Conservation (phyloP, 768 basidiomycete genomes). For the Tricholoma terreum region DNA sequence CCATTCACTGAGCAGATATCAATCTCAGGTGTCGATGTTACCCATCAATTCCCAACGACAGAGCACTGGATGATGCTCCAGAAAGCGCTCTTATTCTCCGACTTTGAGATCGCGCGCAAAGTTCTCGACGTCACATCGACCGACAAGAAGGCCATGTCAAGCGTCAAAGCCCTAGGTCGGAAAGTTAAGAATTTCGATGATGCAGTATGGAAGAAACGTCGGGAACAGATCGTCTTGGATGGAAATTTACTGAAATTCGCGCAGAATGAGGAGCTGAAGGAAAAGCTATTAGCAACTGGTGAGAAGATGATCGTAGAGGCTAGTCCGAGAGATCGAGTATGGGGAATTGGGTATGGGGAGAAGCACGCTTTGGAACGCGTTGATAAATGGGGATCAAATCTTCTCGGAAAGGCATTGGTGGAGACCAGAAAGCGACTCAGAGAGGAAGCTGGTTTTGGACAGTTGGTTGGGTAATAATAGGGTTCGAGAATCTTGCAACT, state of each 20-base stretch:
- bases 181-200: slow-evolving; percentile 48
- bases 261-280: slow-evolving; percentile 41
- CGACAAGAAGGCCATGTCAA: slow-evolving; percentile 32
- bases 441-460: slow-evolving; percentile 15
- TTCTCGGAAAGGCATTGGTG: slow-evolving; percentile 49
- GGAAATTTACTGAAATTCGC: slow-evolving; percentile 55
- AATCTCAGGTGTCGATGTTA: slow-evolving; percentile 28
- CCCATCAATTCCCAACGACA: slow-evolving; percentile 40
- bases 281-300: slow-evolving; percentile 45
- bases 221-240: slow-evolving; percentile 49
- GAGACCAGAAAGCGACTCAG: slow-evolving; percentile 35
- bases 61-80: slow-evolving; percentile 70
- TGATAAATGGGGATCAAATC: slow-evolving; percentile 54
- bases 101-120: slow-evolving; percentile 38
- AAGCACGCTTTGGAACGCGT: slow-evolving; percentile 41
- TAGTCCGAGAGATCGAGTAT: slow-evolving; percentile 58
- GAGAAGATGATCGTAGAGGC: slow-evolving; percentile 51
- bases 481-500: too few relatives aligned
- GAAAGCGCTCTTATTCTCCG: slow-evolving; percentile 56
- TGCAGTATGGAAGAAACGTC: slow-evolving; percentile 40
- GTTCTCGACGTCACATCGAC: slow-evolving; percentile 36
- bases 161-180: slow-evolving; percentile 54
- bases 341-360: slow-evolving; percentile 58
- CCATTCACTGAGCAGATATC: slow-evolving; percentile 40
- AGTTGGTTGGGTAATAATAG: too few relatives aligned